Evolutionary conservation across 805 yeast genomes (phyloP), one percentile per base, ranked within the genome.

Genomic region (Clavispora phyllophila): DNA sequence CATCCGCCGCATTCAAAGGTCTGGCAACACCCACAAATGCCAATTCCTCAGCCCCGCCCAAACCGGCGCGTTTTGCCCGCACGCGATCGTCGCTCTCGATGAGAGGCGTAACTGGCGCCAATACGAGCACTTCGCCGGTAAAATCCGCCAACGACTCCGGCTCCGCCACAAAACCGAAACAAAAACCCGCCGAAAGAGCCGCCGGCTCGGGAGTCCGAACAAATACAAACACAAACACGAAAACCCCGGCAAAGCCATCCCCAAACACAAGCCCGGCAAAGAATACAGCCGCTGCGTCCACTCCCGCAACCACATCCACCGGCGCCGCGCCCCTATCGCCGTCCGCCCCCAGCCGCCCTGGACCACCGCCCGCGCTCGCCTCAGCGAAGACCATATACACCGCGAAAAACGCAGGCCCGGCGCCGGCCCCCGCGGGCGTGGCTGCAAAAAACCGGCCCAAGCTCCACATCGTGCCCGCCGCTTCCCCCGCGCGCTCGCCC

Each of bases 1-100:
- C 75, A 2, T 46, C 65, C 50, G 74, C 74, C 4, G 75, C 75
- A 5, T 69, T 69, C 49, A 66, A 61, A 44, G 64, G 54, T 37
- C 38, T 46, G 20, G 15, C 31, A 41, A 22, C 34, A 40, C 31
- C 39, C 37, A 33, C 19, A n/a, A 14, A 36, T 18, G 31, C 36
- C 18, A 39, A 32, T 29, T 9, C 33, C n/a, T 4, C 19, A 5
- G 5, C 33, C 20, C 33, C 18, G 9, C 5, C 33, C 19, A 29
- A 17, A 29, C 19, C 20, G 20, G 20, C 19, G 5, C 20, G 33
- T 8, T 7, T 18, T 8, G n/a, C 20, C 19, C 33, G 7, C 20
- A 4, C 33, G 19, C 33, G 33, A 10, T 15, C 33, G 10, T 29
- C 33, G 33, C 14, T 29, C 19, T 29, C 33, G n/a, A 25, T 4